These are phyloP conservation scores for Pleoardoris graminearum DNA, from an alignment of 2,329 filamentous ascomycete genomes.

Conservation along the genomic window DNA sequence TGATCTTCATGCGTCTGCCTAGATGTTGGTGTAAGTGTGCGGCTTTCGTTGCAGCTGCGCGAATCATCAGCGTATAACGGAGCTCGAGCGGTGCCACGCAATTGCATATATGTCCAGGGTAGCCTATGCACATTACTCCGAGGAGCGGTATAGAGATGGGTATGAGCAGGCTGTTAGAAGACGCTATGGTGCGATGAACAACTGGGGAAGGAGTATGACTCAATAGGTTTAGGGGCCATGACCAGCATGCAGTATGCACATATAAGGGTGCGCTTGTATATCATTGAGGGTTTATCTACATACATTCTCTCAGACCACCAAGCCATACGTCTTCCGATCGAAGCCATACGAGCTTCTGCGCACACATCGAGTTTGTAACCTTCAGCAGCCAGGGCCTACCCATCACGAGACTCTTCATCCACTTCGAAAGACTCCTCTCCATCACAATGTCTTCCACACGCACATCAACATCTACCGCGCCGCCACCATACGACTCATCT, in stretches of 20 bases:
- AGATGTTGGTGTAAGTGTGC: background rate
- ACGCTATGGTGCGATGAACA: background rate
- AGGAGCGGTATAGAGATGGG: background rate
- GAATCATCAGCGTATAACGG: background rate
- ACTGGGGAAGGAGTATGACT: background rate
- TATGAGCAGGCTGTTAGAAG: background rate
- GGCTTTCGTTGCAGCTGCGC: background rate
- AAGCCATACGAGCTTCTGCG: too few relatives aligned
- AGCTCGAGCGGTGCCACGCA: background rate
- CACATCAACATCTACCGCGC: background rate
- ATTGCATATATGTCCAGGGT: background rate
- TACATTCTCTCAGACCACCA: too few relatives aligned
- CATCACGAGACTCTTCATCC: background rate
- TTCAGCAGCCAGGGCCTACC: background rate
- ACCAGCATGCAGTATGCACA: background rate
- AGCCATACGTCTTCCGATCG: too few relatives aligned
- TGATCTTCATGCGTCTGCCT: background rate
- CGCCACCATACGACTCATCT: conserved; percentile 7
- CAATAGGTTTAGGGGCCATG: background rate
- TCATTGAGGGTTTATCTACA: too few relatives aligned
- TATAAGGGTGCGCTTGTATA: background rate
- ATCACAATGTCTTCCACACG: background rate
- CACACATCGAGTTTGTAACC: background rate
- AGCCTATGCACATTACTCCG: background rate
- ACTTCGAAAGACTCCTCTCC: background rate